Conservation (phyloP, 192 early-diverging fungal species). For the Bifiguratus adelaidae region DNA sequence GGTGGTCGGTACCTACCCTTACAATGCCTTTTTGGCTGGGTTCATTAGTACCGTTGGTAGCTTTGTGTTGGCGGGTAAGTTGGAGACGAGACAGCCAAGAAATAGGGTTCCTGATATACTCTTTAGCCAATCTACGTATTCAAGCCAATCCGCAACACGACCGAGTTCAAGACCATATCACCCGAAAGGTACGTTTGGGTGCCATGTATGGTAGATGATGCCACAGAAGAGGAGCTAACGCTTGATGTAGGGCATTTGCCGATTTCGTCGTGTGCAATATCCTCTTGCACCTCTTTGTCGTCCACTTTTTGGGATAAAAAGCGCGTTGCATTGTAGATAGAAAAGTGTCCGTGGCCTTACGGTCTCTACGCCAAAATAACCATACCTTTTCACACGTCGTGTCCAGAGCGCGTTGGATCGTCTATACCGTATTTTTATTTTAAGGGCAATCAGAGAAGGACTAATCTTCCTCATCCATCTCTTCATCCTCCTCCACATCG, state of each 20-base stretch:
- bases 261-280: slow-evolving; percentile 85
- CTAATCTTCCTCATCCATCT: slow-evolving; percentile 13
- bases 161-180: slow-evolving; percentile 54
- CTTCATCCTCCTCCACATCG: slow-evolving; percentile 22
- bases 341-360: no score
- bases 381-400: no score
- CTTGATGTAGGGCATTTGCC: slow-evolving; percentile 65
- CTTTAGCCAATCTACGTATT: slow-evolving; percentile 82
- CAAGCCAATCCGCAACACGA: slow-evolving; percentile 78
- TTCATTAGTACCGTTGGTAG: slow-evolving; percentile 87
- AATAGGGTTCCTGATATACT: not conserved
- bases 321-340: no score
- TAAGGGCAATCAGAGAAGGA: no score
- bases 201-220: not conserved
- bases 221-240: not conserved
- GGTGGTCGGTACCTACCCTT: slow-evolving; percentile 87
- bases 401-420: no score
- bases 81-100: not conserved
- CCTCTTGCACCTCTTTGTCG: slow-evolving; percentile 80
- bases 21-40: slow-evolving; percentile 94
- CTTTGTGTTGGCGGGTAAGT: slow-evolving; percentile 81
- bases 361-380: no score
- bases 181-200: slow-evolving; percentile 61
- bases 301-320: slow-evolving; percentile 85
- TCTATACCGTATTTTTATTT: no score